Evolutionary conservation across 169 alveolate genomes (phyloP).

Genomic region (Perkinsus marinus): DNA sequence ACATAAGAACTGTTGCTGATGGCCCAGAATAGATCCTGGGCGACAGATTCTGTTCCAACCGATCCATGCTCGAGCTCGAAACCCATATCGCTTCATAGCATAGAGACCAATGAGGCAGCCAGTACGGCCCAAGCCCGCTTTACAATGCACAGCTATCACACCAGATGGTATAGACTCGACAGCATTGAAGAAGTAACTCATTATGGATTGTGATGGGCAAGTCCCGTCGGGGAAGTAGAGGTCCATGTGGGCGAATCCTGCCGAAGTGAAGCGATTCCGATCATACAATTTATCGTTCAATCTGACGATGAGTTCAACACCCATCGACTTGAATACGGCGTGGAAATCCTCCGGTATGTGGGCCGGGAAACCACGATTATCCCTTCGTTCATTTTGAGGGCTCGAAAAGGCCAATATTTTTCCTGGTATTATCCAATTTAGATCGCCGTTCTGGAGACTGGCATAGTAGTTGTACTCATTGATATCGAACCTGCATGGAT

Average conservation of each 20-base stretch:
- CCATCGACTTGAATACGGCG: constrained; percentile 63
- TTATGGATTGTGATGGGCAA: constrained; percentile 51
- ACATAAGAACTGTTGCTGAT: constrained; percentile 56
- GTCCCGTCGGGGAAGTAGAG: constrained; percentile 75
- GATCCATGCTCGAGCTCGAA: constrained; percentile 71
- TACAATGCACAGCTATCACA: constrained; percentile 83
- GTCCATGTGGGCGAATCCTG: constrained; percentile 62
- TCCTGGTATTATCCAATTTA: constrained; percentile 82
- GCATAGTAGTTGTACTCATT: constrained; percentile 67
- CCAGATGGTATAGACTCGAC: not conserved
- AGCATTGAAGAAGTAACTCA: not conserved
- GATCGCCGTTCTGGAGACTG: constrained; percentile 79
- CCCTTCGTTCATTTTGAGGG: constrained; percentile 62
- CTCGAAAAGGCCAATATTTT: constrained; percentile 78
- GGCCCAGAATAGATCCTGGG: constrained; percentile 78
- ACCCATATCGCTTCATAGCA: constrained; percentile 62
- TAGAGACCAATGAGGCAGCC: constrained; percentile 72
- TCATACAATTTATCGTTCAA: constrained; percentile 76
- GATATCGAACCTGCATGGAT: constrained; percentile 51
- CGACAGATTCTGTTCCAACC: constrained; percentile 65
- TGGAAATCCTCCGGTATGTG: constrained; percentile 77
- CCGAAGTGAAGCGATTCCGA: constrained; percentile 39
- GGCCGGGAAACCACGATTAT: constrained; percentile 16
- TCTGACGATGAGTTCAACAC: constrained; percentile 68
- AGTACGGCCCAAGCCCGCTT: constrained; percentile 83